phyloP scores from a whole-genome alignment of 345 rosid species.

The Moricandia moricandioides region DNA sequence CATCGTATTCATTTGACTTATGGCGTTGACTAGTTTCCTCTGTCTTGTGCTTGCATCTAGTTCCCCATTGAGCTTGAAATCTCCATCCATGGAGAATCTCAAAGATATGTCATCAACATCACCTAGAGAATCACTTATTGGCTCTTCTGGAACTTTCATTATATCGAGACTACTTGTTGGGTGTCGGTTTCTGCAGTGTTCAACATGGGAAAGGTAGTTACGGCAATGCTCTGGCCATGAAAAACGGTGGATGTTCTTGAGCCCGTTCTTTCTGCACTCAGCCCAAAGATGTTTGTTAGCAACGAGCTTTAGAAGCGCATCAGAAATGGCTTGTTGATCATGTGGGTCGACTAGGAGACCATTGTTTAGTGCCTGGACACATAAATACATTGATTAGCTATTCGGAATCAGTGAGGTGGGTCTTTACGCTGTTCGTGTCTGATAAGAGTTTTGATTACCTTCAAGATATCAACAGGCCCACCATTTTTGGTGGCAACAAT shows the following conservation, averaged over 20 bases:
- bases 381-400: conserved; percentile 4
- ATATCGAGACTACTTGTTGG: conserved; percentile 70
- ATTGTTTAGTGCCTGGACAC: conserved; percentile 71
- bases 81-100: conserved; percentile 77
- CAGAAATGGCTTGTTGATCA: conserved; percentile 81
- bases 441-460: conserved; percentile 17
- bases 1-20: conserved; percentile 49
- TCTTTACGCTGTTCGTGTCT: not conserved
- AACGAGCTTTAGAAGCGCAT: conserved; percentile 86
- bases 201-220: conserved; percentile 77
- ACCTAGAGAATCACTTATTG: conserved; percentile 77
- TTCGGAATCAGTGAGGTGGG: not conserved
- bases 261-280: conserved; percentile 85
- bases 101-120: conserved; percentile 82
- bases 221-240: conserved; percentile 99
- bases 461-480: conserved; percentile 87
- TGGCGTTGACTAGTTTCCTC: conserved; percentile 66
- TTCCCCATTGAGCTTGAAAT: conserved; percentile 64
- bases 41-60: conserved; percentile 62
- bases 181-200: conserved; percentile 76
- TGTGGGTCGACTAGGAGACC: conserved; percentile 96
- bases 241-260: conserved; percentile 89
- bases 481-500: conserved; percentile 98
- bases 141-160: conserved; percentile 69
- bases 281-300: conserved; percentile 88